Evolutionary conservation across 768 basidiomycete genomes (phyloP).

Genomic region (Guyanaporus albipodus): DNA sequence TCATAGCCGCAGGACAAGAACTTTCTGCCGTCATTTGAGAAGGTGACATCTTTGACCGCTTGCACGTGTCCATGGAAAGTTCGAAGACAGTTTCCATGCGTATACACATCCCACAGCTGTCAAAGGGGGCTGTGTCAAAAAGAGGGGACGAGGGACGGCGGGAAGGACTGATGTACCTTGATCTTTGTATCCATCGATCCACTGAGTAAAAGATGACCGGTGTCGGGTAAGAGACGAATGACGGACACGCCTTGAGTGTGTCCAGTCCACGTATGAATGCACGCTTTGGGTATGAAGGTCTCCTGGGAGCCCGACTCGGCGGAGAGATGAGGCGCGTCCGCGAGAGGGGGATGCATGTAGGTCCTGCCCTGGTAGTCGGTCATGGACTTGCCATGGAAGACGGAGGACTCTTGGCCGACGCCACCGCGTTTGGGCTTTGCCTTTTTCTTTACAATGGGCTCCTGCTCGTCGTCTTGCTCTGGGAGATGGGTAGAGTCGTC

Average conservation of each 20-base stretch:
- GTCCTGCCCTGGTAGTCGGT: constrained; percentile 97
- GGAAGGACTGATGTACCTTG: constrained; percentile 53
- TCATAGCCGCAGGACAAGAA: constrained; percentile 96
- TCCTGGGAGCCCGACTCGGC: constrained; percentile 82
- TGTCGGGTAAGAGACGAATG: constrained; percentile 87
- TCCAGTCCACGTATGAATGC: constrained; percentile 97
- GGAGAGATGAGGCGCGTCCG: constrained; percentile 82
- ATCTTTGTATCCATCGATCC: constrained; percentile 99
- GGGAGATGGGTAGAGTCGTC: constrained; percentile 42
- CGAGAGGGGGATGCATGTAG: constrained; percentile 90
- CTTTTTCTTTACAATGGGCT: constrained; percentile 60
- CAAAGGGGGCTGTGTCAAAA: constrained; percentile 4
- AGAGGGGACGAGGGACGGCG: neutral
- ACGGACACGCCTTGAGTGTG: constrained; percentile 96
- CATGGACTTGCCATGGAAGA: constrained; percentile 97
- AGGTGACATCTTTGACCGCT: constrained; percentile 93
- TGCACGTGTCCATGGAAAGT: constrained; percentile 97
- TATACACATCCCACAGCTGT: constrained; percentile 98
- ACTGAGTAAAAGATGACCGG: constrained; percentile 89
- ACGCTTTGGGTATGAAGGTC: constrained; percentile 90
- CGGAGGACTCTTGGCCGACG: constrained; percentile 84
- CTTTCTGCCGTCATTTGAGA: constrained; percentile 86
- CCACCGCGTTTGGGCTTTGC: constrained; percentile 75
- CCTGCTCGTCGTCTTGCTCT: constrained; percentile 56
- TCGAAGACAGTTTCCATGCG: constrained; percentile 91